Percentiles rank a stretch among this genome's conserved stretches.
Conservation (phyloP, 192 early-diverging fungal genomes). For the Dissophora globulifera region DNA sequence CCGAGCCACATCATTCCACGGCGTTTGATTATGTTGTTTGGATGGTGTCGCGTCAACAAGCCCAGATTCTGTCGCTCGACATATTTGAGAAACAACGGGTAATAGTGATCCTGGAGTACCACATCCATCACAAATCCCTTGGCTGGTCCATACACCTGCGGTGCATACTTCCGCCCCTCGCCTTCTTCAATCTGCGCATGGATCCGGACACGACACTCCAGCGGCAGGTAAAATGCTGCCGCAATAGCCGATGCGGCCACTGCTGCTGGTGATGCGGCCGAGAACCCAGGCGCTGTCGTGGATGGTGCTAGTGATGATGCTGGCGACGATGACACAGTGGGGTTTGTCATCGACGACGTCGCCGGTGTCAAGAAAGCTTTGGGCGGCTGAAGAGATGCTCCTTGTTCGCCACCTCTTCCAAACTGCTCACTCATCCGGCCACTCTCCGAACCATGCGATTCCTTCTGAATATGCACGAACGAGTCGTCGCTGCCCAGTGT, state of each 20-base stretch:
- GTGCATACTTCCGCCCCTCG: constrained; percentile 30
- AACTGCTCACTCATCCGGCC: too few species aligned
- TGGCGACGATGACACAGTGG: not conserved
- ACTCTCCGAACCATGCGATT: not conserved
- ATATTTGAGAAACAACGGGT: constrained; percentile 41
- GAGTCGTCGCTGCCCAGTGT: not conserved
- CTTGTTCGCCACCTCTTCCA: too few species aligned
- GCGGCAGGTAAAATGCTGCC: constrained; percentile 39
- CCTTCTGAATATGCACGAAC: too few species aligned
- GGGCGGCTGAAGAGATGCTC: not conserved
- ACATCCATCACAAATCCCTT: constrained; percentile 52
- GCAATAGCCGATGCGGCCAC: constrained; percentile 42
- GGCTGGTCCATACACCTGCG: constrained; percentile 41
- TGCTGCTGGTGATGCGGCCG: constrained; percentile 17
- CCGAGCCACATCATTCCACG: constrained; percentile 40
- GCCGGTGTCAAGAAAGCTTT: constrained; percentile 6
- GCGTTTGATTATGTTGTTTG: constrained; percentile 19
- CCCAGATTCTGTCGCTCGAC: constrained; percentile 38
- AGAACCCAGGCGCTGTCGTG: not conserved
- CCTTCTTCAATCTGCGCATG: constrained; percentile 40
- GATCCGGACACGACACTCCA: constrained; percentile 43
- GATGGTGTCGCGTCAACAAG: constrained; percentile 19
- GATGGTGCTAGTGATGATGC: not conserved
- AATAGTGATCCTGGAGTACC: constrained; percentile 41
- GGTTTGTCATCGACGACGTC: not conserved